Conservation (phyloP, 2,329 filamentous ascomycete species). For the Beauveria australis region DNA sequence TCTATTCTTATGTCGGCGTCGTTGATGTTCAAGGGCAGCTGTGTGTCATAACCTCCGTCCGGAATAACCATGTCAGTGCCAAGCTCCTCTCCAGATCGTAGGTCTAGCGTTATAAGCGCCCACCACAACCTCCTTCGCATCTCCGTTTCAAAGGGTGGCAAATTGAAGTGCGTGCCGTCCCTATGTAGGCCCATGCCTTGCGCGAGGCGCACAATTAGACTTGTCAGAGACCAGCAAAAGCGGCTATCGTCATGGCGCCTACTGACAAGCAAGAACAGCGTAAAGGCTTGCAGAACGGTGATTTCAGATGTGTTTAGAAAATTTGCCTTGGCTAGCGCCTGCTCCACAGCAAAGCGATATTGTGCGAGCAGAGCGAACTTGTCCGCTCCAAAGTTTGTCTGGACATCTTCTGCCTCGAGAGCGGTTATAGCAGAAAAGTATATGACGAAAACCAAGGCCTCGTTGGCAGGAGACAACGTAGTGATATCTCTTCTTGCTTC, state of each 20-base stretch:
- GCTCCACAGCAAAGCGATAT: conserved; percentile 47
- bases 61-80: conserved; percentile 38
- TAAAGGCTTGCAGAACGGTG: conserved; percentile 49
- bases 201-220: conserved; percentile 48
- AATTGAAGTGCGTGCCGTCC: conserved; percentile 40
- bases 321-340: conserved; percentile 48
- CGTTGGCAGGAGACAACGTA: conserved; percentile 46
- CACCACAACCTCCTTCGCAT: conserved; percentile 55
- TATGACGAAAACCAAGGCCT: conserved; percentile 57
- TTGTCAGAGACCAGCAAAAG: conserved; percentile 53
- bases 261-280: conserved; percentile 45
- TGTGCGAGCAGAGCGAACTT: conserved; percentile 37
- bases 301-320: conserved; percentile 51
- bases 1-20: conserved; percentile 39
- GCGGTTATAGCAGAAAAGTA: conserved; percentile 52
- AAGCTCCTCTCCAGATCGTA: conserved; percentile 45
- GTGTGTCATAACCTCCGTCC: conserved; percentile 36
- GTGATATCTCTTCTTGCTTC: conserved; percentile 52
- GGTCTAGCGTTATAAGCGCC: conserved; percentile 49
- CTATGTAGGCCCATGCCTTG: conserved; percentile 54
- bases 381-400: conserved; percentile 33
- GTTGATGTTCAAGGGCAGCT: conserved; percentile 42
- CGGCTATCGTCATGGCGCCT: conserved; percentile 40
- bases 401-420: conserved; percentile 47
- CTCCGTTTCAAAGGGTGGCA: conserved; percentile 51